Evolutionary conservation across 2,329 filamentous ascomycete genomes (phyloP), one percentile per base, ranked within the genome.

Genomic region (Alternaria brassicicola): DNA sequence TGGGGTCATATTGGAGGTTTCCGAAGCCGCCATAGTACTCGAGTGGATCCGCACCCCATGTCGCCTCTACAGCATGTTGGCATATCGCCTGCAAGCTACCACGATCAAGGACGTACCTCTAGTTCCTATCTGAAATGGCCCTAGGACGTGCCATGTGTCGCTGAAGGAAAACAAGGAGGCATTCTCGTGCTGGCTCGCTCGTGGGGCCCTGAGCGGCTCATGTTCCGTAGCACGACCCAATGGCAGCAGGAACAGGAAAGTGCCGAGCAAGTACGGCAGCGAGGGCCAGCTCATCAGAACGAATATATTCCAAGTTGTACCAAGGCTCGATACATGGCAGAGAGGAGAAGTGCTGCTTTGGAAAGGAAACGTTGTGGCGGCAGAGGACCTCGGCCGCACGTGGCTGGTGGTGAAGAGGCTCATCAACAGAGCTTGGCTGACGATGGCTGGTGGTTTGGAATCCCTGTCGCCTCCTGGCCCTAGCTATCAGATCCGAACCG

Each of bases 21-120:
- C 74, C 77, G 66, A 87, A 87, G 39, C 84, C 84, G 39, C 85
- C 84, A 52, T 79, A 63, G 52, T 72, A 73, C 62, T 86, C 84
- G 38, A 87, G 75, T 35, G 85, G 85, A 74, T 87, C 85, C 30
- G 84, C 81, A 36, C 84, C 84, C 85, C 85, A 87, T 25, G 82
- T 76, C 21, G 83, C 83, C 74, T 87, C 85, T 86, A 56, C 28
- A 43, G 1, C 23, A 38, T 33, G 55, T 70, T 43, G 74, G 63
- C 43, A 60, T 35, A 15, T 13, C 19, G 23, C 43, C 26, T 43
- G 48, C 42, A 26, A 23, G 51, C 31, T 45, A 49, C 19, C 25
- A 6, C 17, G 38, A 12, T 17, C 17, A 42, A 48, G 19, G 17
- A 58, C 79, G 67, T 79, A 82, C 84, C 84, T 83, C 85, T 78